Percentiles rank a stretch among this genome's conserved stretches.
phyloP scores from a whole-genome alignment of 768 basidiomycete species.

The Megacollybia marginata region DNA sequence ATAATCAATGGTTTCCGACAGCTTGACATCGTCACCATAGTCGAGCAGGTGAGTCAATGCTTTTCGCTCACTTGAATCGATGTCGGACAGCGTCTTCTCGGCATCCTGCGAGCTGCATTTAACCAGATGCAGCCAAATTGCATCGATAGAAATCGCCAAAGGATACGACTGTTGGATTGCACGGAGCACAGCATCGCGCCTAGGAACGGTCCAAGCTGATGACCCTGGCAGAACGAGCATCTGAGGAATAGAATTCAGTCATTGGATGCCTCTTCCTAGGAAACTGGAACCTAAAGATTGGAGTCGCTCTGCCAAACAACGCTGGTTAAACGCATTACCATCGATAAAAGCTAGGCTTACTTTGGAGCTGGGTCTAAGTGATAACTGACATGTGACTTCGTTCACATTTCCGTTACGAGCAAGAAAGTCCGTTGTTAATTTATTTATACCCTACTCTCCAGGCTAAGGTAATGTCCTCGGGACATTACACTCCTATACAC shows the following conservation, averaged over 20 bases:
- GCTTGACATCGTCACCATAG: constrained; percentile 74
- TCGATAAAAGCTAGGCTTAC: no score
- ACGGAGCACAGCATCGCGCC: constrained; percentile 58
- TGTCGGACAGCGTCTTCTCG: constrained; percentile 39
- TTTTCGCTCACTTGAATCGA: constrained; percentile 35
- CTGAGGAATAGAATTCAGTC: neutral
- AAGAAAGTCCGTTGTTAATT: no score
- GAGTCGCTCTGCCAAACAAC: no score
- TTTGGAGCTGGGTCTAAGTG: no score
- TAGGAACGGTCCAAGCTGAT: constrained; percentile 67
- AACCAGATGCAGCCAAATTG: constrained; percentile 82
- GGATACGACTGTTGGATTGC: constrained; percentile 47
- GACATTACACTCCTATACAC: no score
- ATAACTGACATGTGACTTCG: no score
- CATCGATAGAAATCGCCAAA: constrained; percentile 63
- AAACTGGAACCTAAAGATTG: no score
- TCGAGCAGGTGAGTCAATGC: constrained; percentile 66
- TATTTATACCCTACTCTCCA: no score
- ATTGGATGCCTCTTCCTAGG: no score
- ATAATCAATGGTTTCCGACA: constrained; percentile 32
- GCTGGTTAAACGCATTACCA: no score
- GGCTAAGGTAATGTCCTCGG: no score
- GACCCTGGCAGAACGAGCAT: constrained; percentile 81
- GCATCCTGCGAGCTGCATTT: constrained; percentile 42
- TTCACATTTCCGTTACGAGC: no score